Evolutionary conservation across 768 basidiomycete genomes (phyloP).

Genomic region (Dendrothele bispora): DNA sequence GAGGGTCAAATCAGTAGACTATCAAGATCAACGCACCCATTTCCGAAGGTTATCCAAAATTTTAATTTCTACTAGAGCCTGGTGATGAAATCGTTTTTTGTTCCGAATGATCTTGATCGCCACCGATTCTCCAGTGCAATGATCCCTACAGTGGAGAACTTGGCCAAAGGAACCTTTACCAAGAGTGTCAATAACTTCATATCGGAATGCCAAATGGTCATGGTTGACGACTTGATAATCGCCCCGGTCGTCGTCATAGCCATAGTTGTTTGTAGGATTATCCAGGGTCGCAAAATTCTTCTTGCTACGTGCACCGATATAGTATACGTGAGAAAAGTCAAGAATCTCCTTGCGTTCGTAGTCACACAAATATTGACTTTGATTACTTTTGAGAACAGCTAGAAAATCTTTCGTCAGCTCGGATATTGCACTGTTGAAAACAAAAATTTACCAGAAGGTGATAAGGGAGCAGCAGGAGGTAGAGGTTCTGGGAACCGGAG

Average conservation of each 20-base stretch:
- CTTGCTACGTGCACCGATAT: conserved; percentile 71
- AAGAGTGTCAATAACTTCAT: conserved; percentile 87
- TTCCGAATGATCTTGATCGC: conserved; percentile 99
- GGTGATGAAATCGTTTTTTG: conserved; percentile 98
- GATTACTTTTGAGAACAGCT: conserved; percentile 69
- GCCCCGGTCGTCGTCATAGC: conserved; percentile 97
- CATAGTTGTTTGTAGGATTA: conserved; percentile 79
- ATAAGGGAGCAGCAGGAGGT: conserved; percentile 60
- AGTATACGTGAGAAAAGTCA: conserved; percentile 85
- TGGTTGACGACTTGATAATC: conserved; percentile 89
- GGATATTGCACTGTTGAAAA: not conserved
- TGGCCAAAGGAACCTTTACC: conserved; percentile 99
- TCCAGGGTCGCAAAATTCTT: conserved; percentile 83
- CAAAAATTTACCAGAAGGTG: conserved; percentile 65
- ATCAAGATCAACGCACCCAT: conserved; percentile 70
- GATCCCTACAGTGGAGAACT: conserved; percentile 93
- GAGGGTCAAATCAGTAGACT: not conserved
- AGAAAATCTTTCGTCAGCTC: conserved; percentile 11
- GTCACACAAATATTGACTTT: conserved; percentile 73
- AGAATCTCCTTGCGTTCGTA: conserved; percentile 91
- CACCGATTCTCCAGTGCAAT: conserved; percentile 92
- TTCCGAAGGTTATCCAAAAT: conserved; percentile 94
- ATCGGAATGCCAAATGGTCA: conserved; percentile 97
- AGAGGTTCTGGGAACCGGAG: conserved; percentile 92
- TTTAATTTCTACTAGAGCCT: conserved; percentile 98